Base-by-base conservation (phyloP, 2,329 filamentous ascomycete genomes). In the Akanthomyces uredinophilus region DNA sequence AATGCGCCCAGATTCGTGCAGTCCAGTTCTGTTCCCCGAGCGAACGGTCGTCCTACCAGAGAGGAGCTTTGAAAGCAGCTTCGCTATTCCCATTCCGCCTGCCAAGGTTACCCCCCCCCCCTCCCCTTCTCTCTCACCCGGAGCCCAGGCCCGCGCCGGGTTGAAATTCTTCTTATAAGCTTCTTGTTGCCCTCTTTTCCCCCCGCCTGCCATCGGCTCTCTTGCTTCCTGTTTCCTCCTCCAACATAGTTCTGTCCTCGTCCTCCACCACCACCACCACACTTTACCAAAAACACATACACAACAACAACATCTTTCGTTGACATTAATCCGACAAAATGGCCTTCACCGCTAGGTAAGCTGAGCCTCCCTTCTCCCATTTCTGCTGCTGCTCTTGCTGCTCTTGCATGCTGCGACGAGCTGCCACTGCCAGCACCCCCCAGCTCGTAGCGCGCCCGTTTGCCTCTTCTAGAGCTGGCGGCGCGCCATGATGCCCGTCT, bases 261-360 rank as follows among this genome's bases (percentile, higher is more conserved):
- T 53, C 47, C 13, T 16, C 46, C 14, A 47, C 37, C 8, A 37
- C 50, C 13, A 46, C n/a, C n/a, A n/a, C n/a, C n/a, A n/a, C n/a
- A n/a, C 44, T 55, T 29, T 44, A n/a, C 24, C 58, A 64, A 39
- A 57, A 53, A 53, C 44, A 44, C 24, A 39, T 16, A 39, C 54
- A 47, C n/a, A 24, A 18, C 32, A 39, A 39, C 59, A 51, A 32
- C 14, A 35, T 35, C 10, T 46, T n/a, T 29, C 51, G 39, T 50
- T 24, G 32, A 47, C 20, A 41, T 61, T 20, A 65, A 51, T 66
- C 65, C 67, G 64, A 64, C 77, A 83, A 62, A 66, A 86, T 86
- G 83, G 72, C 83, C 77, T 83, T 85, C 80, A 86, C 83, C 70
- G 78, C 75, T 56, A 84, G 81, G 82, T 84, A 81, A 74, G 79